Percentiles rank a stretch among this genome's conserved stretches.
Evolutionary conservation across 495 filamentous ascomycete species (phyloP).

Genomic region (Bacidia gigantensis): DNA sequence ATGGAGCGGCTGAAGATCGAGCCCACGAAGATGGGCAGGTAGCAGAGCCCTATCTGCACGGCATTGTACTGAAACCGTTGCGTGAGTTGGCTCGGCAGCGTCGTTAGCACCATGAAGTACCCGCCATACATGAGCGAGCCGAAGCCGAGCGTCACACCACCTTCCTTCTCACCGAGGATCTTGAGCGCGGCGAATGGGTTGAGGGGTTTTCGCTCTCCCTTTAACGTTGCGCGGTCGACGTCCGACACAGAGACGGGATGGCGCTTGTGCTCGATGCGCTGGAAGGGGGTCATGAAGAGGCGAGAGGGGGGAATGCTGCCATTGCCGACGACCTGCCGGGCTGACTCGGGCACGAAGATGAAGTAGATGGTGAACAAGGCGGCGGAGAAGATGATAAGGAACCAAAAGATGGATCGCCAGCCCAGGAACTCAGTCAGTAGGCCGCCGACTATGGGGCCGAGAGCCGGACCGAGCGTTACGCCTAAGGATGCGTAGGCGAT

Average conservation of each 20-base stretch:
- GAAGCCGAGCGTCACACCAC: slow-evolving; percentile 29
- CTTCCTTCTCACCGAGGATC: slow-evolving; percentile 31
- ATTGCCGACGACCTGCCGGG: slow-evolving; percentile 31
- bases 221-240: slow-evolving; percentile 11
- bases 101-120: slow-evolving; percentile 23
- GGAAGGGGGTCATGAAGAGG: slow-evolving; percentile 20
- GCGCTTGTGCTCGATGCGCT: slow-evolving; percentile 7
- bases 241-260: slow-evolving; percentile 1
- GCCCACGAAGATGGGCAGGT: slow-evolving; percentile 34
- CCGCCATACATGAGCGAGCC: slow-evolving; percentile 26
- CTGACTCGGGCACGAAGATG: slow-evolving; percentile 31
- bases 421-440: slow-evolving; percentile 35
- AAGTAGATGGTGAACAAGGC: slow-evolving; percentile 23
- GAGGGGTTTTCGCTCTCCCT: slow-evolving; percentile 15
- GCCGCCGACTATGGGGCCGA: slow-evolving; percentile 54
- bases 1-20: slow-evolving; percentile 24
- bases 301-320: slow-evolving; percentile 21
- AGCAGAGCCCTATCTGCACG: slow-evolving; percentile 34
- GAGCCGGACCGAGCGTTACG: slow-evolving; percentile 24
- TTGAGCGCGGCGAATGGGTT: slow-evolving; percentile 21
- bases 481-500: slow-evolving; percentile 29
- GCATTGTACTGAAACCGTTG: slow-evolving; percentile 27
- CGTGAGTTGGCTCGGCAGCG: slow-evolving; percentile 24
- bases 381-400: slow-evolving; percentile 43
- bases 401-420: slow-evolving; percentile 68